phyloP scores from a whole-genome alignment of 2,329 filamentous ascomycete species.

The Celoporthe dispersa region DNA sequence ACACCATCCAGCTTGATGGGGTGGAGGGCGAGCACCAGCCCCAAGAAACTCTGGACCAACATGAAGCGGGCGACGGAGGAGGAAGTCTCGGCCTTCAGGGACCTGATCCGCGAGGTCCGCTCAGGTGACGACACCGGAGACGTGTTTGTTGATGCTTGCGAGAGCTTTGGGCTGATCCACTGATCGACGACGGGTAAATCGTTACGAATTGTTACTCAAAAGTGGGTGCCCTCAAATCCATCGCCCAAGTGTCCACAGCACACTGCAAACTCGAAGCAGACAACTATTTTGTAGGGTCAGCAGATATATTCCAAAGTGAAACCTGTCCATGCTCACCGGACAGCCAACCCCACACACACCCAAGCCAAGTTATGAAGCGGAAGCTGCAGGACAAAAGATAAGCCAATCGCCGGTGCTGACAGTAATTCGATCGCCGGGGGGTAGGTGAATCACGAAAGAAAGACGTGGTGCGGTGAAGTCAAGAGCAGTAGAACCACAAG shows the following conservation, averaged over 20 bases:
- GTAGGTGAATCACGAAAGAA: background rate
- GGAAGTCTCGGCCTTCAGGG: background rate
- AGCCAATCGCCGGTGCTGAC: background rate
- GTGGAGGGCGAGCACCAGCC: background rate
- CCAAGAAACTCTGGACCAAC: background rate
- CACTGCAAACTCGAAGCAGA: background rate
- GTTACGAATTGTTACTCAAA: background rate
- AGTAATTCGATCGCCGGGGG: too few species aligned
- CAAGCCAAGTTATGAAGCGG: background rate
- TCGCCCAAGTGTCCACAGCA: background rate
- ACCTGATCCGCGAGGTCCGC: background rate
- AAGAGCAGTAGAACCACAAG: conserved; percentile 8
- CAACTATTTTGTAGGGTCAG: background rate
- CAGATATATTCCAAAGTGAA: background rate
- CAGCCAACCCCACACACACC: background rate
- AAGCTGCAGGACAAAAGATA: background rate
- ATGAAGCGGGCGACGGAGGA: background rate
- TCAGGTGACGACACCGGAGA: background rate
- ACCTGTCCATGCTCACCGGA: background rate
- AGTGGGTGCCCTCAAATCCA: background rate
- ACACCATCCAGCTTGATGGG: background rate
- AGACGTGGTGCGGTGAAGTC: background rate
- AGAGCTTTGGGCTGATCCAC: background rate
- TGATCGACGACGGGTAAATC: background rate
- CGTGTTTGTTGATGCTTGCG: background rate